Evolutionary conservation across 768 basidiomycete genomes (phyloP).

Genomic region (Infundibulicybe gibba): DNA sequence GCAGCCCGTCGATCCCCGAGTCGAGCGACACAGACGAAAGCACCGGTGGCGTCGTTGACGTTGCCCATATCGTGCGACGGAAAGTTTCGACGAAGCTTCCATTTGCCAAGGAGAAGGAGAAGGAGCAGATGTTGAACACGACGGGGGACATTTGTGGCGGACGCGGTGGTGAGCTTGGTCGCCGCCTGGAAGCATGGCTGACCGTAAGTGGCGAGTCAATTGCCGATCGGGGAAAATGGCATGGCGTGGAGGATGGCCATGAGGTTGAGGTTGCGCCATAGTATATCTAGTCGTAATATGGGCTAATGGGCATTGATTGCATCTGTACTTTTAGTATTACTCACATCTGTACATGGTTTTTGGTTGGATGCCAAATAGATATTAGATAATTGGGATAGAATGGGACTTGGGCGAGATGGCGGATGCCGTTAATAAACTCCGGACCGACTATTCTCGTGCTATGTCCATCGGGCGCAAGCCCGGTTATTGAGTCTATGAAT

Average conservation of each 20-base stretch:
- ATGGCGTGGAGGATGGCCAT: neutral
- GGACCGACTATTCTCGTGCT: no score
- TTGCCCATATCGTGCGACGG: slow-evolving; percentile 19
- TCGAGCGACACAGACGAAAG: neutral
- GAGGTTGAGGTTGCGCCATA: neutral
- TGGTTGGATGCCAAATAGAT: no score
- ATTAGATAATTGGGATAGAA: no score
- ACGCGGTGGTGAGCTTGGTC: slow-evolving; percentile 72
- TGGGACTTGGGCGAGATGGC: no score
- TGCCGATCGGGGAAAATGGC: neutral
- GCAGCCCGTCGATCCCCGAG: slow-evolving; percentile 15
- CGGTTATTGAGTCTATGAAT: no score
- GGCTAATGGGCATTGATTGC: no score
- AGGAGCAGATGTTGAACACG: slow-evolving; percentile 65
- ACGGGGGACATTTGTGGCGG: slow-evolving; percentile 80
- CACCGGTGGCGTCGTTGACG: slow-evolving; percentile 6
- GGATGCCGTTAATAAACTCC: no score
- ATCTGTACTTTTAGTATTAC: no score
- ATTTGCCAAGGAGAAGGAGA: slow-evolving; percentile 58
- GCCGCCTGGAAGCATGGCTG: slow-evolving; percentile 74
- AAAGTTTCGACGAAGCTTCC: slow-evolving; percentile 45
- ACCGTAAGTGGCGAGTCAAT: slow-evolving; percentile 33
- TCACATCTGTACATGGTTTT: no score
- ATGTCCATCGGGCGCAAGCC: no score
- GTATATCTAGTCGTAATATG: no score